A percentile compares a stretch with the other conserved stretches of the same genome.
These are phyloP conservation scores for Solanum ossicruentum DNA, from an alignment of 257 asterid genomes.

Conservation along the genomic window DNA sequence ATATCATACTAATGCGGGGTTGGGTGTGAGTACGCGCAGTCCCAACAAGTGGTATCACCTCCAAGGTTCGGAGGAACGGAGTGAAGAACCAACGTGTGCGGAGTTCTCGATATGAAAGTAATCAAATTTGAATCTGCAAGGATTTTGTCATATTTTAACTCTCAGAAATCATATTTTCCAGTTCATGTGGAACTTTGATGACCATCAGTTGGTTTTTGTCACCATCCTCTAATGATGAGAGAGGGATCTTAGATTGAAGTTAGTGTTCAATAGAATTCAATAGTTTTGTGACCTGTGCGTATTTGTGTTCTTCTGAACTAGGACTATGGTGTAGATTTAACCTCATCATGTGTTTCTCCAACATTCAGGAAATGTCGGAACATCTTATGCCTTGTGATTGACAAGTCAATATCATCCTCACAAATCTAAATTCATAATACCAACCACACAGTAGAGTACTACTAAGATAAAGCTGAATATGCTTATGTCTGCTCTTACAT, in stretches of 20 bases:
- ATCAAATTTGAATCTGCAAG: too few species aligned
- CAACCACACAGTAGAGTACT: not conserved
- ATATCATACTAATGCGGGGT: too few species aligned
- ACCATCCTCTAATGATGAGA: not conserved
- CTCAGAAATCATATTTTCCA: not conserved
- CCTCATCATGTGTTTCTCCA: not conserved
- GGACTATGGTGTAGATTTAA: not conserved
- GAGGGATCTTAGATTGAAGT: not conserved
- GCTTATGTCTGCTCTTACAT: conserved; percentile 2
- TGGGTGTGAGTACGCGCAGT: too few species aligned
- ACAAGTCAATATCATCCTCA: not conserved
- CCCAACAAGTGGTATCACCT: too few species aligned
- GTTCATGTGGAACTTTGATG: not conserved
- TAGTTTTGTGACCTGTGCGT: not conserved
- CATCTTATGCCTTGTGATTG: not conserved
- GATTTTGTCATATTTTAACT: too few species aligned
- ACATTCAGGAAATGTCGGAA: not conserved
- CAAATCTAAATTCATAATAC: not conserved
- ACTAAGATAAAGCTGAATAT: not conserved
- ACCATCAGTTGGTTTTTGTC: not conserved
- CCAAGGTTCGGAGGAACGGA: too few species aligned
- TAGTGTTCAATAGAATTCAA: not conserved
- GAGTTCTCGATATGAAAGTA: too few species aligned
- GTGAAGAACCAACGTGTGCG: too few species aligned
- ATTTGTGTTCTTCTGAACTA: not conserved